A percentile compares a stretch with the other conserved stretches of the same genome.
Evolutionary conservation across 148 eudicot species (phyloP).

Genomic region (Drosera capensis): DNA sequence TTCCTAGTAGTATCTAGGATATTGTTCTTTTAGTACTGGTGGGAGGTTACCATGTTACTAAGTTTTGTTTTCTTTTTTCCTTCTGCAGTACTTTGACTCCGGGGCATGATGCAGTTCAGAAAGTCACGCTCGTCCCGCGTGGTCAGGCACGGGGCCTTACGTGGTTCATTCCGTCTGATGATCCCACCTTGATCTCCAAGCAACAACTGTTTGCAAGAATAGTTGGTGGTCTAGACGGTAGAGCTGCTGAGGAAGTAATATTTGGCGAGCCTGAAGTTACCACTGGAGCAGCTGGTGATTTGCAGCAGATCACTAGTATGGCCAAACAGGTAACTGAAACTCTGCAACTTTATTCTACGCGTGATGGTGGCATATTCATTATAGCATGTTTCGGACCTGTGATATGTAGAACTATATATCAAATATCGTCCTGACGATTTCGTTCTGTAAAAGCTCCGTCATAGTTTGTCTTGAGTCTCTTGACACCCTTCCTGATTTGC

Average conservation of each 20-base stretch:
- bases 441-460: background rate
- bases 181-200: conserved; percentile 90
- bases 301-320: conserved; percentile 94
- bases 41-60: background rate
- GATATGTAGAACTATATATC: background rate
- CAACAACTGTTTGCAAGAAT: conserved; percentile 96
- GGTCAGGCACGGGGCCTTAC: conserved; percentile 98
- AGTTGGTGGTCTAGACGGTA: conserved; percentile 96
- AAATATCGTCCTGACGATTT: background rate
- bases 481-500: conserved; percentile 7
- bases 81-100: conserved; percentile 84
- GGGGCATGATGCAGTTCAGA: conserved; percentile 97
- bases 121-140: conserved; percentile 94
- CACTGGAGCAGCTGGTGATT: conserved; percentile 92
- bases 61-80: background rate
- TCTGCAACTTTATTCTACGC: background rate
- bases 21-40: background rate
- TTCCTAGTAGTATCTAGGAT: background rate
- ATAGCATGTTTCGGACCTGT: background rate
- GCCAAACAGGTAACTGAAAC: conserved; percentile 69
- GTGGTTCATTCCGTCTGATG: conserved; percentile 97
- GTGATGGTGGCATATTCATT: background rate
- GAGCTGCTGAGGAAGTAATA: conserved; percentile 96
- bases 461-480: background rate
- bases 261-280: conserved; percentile 98